Evolutionary conservation across 116 monocot species (phyloP).

Genomic region (Phalaenopsis hybrid): DNA sequence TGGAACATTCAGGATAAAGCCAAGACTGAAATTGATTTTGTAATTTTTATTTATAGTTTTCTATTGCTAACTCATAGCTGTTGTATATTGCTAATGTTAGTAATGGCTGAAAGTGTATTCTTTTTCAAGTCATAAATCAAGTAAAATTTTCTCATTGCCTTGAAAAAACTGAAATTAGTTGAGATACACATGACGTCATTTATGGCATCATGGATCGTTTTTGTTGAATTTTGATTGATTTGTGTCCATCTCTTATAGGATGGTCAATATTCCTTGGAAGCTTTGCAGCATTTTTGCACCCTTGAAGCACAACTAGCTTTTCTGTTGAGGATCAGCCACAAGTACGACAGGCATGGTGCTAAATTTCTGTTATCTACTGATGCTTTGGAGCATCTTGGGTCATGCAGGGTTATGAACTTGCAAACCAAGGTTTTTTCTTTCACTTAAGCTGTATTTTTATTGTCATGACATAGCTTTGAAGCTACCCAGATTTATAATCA

Average conservation of each 20-base stretch:
- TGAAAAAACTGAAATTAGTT: not conserved
- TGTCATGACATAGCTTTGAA: not conserved
- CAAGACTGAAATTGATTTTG: too few species aligned
- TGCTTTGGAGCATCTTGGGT: conserved; percentile 66
- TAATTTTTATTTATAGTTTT: too few species aligned
- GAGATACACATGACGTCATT: not conserved
- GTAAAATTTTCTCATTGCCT: not conserved
- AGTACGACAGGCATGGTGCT: conserved; percentile 66
- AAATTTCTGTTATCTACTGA: conserved; percentile 82
- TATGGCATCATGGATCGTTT: not conserved
- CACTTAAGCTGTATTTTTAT: not conserved
- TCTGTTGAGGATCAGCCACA: conserved; percentile 72
- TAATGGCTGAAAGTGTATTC: not conserved
- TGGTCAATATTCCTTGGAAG: conserved; percentile 44
- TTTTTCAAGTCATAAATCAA: not conserved
- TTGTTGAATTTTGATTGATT: not conserved
- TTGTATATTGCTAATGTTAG: not conserved
- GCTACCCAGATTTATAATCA: not conserved
- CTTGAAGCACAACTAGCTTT: conserved; percentile 73
- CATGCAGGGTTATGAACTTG: conserved; percentile 40
- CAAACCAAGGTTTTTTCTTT: conserved; percentile 47
- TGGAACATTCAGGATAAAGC: too few species aligned
- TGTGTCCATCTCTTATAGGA: conserved; percentile 32
- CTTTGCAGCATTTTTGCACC: conserved; percentile 62
- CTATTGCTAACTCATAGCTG: too few species aligned